Conservation (phyloP, 805 yeast species). For the Jamesozyma lodderae region DNA sequence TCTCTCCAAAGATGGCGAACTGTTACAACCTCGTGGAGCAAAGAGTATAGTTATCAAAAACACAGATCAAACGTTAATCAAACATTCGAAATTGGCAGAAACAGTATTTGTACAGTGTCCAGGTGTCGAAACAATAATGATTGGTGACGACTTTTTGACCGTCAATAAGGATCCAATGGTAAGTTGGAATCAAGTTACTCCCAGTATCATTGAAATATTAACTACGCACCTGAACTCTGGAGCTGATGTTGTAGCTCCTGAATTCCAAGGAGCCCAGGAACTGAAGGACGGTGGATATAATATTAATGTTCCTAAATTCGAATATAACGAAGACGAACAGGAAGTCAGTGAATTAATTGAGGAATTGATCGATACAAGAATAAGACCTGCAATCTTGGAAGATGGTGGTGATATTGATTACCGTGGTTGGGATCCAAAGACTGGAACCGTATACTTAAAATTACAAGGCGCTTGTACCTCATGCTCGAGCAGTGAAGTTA, state of each 20-base stretch:
- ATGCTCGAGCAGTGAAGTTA: constrained; percentile 84
- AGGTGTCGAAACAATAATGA: constrained; percentile 56
- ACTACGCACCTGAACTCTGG: constrained; percentile 26
- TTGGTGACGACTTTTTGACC: constrained; percentile 67
- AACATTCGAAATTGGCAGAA: constrained; percentile 53
- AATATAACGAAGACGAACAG: constrained; percentile 50
- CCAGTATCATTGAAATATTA: constrained; percentile 40
- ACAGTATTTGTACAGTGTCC: constrained; percentile 43
- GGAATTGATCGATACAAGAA: constrained; percentile 86
- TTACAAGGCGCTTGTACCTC: constrained; percentile 94
- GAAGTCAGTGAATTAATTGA: constrained; percentile 85
- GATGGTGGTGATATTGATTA: constrained; percentile 97
- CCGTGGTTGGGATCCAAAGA: constrained; percentile 72
- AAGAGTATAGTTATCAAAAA: constrained; percentile 28
- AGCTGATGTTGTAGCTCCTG: constrained; percentile 18
- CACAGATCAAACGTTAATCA: constrained; percentile 27
- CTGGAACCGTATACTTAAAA: constrained; percentile 81
- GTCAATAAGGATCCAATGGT: constrained; percentile 58
- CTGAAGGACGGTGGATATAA: constrained; percentile 34
- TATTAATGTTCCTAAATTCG: constrained; percentile 24
- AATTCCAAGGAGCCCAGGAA: constrained; percentile 25
- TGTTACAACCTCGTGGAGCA: constrained; percentile 26
- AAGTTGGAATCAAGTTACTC: constrained; percentile 66
- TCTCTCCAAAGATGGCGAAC: constrained; percentile 33
- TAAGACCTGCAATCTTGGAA: constrained; percentile 95